Evolutionary conservation across 345 rosid genomes (phyloP).

Genomic region (Populus alba): DNA sequence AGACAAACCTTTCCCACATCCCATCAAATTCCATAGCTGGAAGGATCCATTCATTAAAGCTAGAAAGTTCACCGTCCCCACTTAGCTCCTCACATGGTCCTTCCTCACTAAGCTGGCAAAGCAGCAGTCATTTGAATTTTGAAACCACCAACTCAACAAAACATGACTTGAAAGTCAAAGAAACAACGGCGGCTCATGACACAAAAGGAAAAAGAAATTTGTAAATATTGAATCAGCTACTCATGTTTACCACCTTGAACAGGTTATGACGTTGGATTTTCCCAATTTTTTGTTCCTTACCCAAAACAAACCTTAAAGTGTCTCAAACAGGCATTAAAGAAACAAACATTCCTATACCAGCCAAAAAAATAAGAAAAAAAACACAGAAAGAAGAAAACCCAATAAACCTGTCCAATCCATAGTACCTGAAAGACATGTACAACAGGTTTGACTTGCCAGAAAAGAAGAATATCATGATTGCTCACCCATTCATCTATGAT

Average conservation of each 20-base stretch:
- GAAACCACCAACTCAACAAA: slow-evolving; percentile 1
- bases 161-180: not conserved
- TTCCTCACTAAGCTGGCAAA: slow-evolving; percentile 81
- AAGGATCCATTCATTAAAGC: slow-evolving; percentile 94
- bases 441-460: slow-evolving; percentile 95
- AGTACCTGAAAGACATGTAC: slow-evolving; percentile 93
- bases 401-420: not conserved
- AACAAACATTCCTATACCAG: too few relatives aligned
- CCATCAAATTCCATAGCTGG: slow-evolving; percentile 98
- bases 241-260: not conserved
- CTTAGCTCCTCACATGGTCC: slow-evolving; percentile 89
- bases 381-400: not conserved
- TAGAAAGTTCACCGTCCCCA: slow-evolving; percentile 78
- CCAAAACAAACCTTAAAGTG: not conserved
- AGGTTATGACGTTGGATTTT: not conserved
- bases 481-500: slow-evolving; percentile 72
- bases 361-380: too few relatives aligned
- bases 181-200: too few relatives aligned
- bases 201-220: not conserved
- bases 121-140: slow-evolving; percentile 6
- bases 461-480: slow-evolving; percentile 77
- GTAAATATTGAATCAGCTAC: not conserved
- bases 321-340: not conserved
- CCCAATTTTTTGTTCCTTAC: not conserved
- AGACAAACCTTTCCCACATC: slow-evolving; percentile 94